Conservation (phyloP, 495 filamentous ascomycete genomes). For the Chaetomidium leptoderma region DNA sequence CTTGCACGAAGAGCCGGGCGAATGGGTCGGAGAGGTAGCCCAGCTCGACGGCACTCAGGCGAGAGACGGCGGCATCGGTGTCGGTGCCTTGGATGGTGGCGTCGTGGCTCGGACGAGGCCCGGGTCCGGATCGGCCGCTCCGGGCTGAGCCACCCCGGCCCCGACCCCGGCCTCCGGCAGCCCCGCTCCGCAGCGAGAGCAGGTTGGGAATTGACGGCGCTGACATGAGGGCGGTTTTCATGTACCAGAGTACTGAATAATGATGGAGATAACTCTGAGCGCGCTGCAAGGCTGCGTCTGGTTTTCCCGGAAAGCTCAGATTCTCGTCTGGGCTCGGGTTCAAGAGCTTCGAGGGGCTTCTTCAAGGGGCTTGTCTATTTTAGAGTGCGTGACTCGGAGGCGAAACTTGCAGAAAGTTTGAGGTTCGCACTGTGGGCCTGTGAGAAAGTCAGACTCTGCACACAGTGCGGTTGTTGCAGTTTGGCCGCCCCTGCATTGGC, state of each 20-base stretch:
- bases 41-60: slow-evolving; percentile 80
- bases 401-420: too few species aligned
- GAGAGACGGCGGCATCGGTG: slow-evolving; percentile 81
- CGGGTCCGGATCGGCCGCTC: slow-evolving; percentile 16
- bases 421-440: background rate
- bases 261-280: background rate
- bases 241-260: background rate
- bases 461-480: background rate
- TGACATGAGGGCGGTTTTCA: slow-evolving; percentile 52
- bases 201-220: slow-evolving; percentile 73
- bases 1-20: slow-evolving; percentile 58
- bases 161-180: slow-evolving; percentile 35
- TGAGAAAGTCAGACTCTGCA: background rate
- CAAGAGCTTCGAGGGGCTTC: background rate
- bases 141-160: slow-evolving; percentile 39
- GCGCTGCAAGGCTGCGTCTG: background rate
- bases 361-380: too few species aligned
- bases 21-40: slow-evolving; percentile 84
- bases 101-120: slow-evolving; percentile 31
- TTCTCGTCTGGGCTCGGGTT: background rate
- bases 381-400: too few species aligned
- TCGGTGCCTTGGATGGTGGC: slow-evolving; percentile 80
- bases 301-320: background rate
- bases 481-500: too few species aligned
- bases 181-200: slow-evolving; percentile 56